Conservation (phyloP, 805 yeast genomes). For the Candida boleticola region DNA sequence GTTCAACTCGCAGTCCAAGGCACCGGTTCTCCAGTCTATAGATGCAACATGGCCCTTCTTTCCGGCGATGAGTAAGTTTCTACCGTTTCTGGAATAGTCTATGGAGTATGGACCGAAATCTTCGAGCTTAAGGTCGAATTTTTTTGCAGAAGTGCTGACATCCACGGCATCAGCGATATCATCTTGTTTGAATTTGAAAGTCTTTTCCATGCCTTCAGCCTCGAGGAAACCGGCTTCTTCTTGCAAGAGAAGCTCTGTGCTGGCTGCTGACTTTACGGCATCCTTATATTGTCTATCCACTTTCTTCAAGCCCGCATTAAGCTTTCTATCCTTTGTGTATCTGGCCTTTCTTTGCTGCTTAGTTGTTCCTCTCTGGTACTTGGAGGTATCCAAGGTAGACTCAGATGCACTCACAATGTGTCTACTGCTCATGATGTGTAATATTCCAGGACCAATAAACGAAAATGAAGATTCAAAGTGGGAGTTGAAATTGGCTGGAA, state of each 20-base stretch:
- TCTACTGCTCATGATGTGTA: background rate
- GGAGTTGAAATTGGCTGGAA: background rate
- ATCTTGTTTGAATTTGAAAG: slow-evolving; percentile 78
- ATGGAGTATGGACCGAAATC: slow-evolving; percentile 85
- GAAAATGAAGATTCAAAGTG: background rate
- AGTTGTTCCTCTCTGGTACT: slow-evolving; percentile 25
- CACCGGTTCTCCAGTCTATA: slow-evolving; percentile 92
- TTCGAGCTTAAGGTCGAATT: slow-evolving; percentile 66
- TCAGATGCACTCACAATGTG: slow-evolving; percentile 1
- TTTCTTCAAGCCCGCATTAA: slow-evolving; percentile 63
- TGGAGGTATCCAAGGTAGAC: slow-evolving; percentile 7
- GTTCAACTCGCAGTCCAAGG: slow-evolving; percentile 74
- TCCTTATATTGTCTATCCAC: slow-evolving; percentile 71
- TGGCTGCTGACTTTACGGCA: slow-evolving; percentile 80
- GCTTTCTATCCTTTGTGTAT: slow-evolving; percentile 53
- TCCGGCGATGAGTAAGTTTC: slow-evolving; percentile 82
- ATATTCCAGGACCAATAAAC: no score
- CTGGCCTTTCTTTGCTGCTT: slow-evolving; percentile 20
- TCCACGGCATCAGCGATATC: slow-evolving; percentile 80
- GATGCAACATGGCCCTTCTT: slow-evolving; percentile 92
- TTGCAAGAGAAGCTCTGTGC: slow-evolving; percentile 78
- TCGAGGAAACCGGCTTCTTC: slow-evolving; percentile 87
- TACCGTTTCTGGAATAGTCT: slow-evolving; percentile 85
- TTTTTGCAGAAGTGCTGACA: slow-evolving; percentile 67
- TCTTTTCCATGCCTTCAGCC: slow-evolving; percentile 94